These are phyloP conservation scores for Hymenoscyphus infarciens DNA, from an alignment of 2,329 filamentous ascomycete species.

Conservation along the genomic window DNA sequence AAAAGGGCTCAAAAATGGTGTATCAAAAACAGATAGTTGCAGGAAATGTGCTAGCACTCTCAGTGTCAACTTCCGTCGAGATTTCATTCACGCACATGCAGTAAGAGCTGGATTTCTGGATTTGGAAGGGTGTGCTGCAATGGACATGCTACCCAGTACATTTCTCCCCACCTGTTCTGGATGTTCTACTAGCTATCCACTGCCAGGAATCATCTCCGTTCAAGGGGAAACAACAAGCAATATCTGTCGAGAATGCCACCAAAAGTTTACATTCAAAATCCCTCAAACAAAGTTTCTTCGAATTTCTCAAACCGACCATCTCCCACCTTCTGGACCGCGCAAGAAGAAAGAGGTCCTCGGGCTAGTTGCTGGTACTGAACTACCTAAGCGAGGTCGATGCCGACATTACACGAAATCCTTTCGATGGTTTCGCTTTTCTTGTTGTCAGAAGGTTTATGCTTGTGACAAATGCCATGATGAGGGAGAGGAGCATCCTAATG, in stretches of 20 bases:
- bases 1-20: constrained; percentile 57
- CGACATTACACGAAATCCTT: constrained; percentile 56
- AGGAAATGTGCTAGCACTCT: constrained; percentile 56
- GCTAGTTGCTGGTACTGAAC: constrained; percentile 52
- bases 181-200: constrained; percentile 66
- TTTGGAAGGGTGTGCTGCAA: constrained; percentile 67
- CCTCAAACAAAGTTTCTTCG: constrained; percentile 75
- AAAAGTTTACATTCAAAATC: constrained; percentile 74
- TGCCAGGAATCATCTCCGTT: constrained; percentile 65
- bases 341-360: constrained; percentile 52
- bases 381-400: constrained; percentile 53
- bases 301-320: constrained; percentile 50
- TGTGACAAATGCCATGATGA: constrained; percentile 74
- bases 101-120: constrained; percentile 77
- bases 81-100: constrained; percentile 70
- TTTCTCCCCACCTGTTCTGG: constrained; percentile 75
- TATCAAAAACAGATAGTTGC: constrained; percentile 51
- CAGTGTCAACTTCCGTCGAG: constrained; percentile 56
- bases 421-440: constrained; percentile 64
- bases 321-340: constrained; percentile 38
- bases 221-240: constrained; percentile 70
- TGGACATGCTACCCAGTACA: constrained; percentile 74
- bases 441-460: constrained; percentile 55
- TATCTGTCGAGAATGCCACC: constrained; percentile 75
- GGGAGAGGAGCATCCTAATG: constrained; percentile 66